Evolutionary conservation across 164 flowering plant genomes (phyloP), one percentile per base, ranked within the genome.

Genomic region (Nymphaea colorata): DNA sequence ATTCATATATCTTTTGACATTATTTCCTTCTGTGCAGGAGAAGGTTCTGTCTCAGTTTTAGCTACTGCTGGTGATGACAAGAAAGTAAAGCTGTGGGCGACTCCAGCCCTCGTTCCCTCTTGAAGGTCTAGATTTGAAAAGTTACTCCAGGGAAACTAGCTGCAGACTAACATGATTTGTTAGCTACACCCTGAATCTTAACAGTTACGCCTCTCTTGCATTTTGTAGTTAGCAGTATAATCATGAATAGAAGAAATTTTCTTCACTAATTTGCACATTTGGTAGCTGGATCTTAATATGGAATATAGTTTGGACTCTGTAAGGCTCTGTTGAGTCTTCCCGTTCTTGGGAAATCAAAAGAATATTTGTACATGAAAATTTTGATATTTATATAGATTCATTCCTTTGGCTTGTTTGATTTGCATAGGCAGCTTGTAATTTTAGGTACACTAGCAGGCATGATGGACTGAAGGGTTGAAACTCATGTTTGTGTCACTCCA

Each of bases 61-160:
- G 98, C 95, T 42, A 87, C 96, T 2, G 77, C 93, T 43, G 80
- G 98, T 75, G 73, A 64, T 43, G 98, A 93, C 83, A 91, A 89
- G 83, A 93, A 88, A 78, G 97, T 93, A 66, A 93, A 93, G 83
- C 67, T 91, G 65, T 93, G 98, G 98, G 76, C 76, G 55, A 81
- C 96, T 66, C 98, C 98, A 6, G 44, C 79, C 4, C 66, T 74
- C 4, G 66, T 68, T 42, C 68, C 73, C 45, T 74, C 70, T 67
- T 78, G 64, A 69, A 66, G 64, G 42, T 41, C 16, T 55, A 8
- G 16, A 8, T 55, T 10, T 16, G 59, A 55, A 10, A 55, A 55
- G 41, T 63, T 18, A 6, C 36, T 25, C 1, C 36, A 25, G 36
- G 36, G 36, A 25, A 25, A 25, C 36, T 25, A 25, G 36, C 36